Conservation (phyloP, 768 basidiomycete genomes). For the Pholiota conissans region DNA sequence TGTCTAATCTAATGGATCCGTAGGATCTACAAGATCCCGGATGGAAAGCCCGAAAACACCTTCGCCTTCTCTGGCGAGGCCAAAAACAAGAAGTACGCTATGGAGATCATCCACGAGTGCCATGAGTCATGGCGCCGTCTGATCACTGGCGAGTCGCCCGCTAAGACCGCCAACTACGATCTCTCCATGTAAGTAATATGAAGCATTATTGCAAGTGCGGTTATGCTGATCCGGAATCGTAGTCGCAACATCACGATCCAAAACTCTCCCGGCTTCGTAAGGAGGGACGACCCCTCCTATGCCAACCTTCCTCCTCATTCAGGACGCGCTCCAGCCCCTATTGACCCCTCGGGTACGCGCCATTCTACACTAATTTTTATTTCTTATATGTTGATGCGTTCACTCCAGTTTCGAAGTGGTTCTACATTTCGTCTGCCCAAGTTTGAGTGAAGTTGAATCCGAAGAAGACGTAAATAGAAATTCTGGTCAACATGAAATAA, state of each 20-base stretch:
- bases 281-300: constrained; percentile 63
- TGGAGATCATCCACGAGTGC: constrained; percentile 98
- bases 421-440: constrained; percentile 90
- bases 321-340: constrained; percentile 79
- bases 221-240: constrained; percentile 10
- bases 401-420: constrained; percentile 81
- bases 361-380: neutral
- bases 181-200: constrained; percentile 73
- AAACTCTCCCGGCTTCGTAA: constrained; percentile 71
- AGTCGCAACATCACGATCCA: constrained; percentile 82
- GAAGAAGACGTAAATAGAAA: neutral
- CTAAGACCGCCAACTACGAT: constrained; percentile 72
- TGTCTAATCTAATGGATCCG: constrained; percentile 2
- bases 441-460: constrained; percentile 40
- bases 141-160: constrained; percentile 73
- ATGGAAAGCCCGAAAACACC: constrained; percentile 95
- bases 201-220: neutral
- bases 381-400: constrained; percentile 3
- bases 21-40: constrained; percentile 95
- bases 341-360: constrained; percentile 84
- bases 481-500: neutral
- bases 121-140: constrained; percentile 98
- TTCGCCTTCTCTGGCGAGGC: constrained; percentile 99
- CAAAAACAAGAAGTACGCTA: constrained; percentile 99
- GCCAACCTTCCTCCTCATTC: constrained; percentile 73